phyloP scores from a whole-genome alignment of 768 basidiomycete genomes.

The Xerocomus potaroensis region DNA sequence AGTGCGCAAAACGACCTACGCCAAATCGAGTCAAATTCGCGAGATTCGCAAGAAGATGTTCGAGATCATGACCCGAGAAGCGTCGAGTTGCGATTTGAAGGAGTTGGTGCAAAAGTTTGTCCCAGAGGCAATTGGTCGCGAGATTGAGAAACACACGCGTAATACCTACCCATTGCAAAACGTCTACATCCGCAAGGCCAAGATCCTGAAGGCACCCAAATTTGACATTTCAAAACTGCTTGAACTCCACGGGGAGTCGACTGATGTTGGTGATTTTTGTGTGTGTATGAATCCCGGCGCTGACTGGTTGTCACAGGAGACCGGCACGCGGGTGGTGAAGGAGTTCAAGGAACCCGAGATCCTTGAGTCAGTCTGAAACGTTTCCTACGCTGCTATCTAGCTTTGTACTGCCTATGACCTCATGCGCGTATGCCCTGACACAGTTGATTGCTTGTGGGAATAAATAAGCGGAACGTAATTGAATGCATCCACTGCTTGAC shows the following conservation, averaged over 20 bases:
- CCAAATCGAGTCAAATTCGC: constrained; percentile 88
- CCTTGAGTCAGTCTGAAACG: constrained; percentile 80
- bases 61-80: constrained; percentile 96
- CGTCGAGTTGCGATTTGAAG: constrained; percentile 93
- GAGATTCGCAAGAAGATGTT: constrained; percentile 99
- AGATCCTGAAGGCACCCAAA: constrained; percentile 97
- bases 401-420: constrained; percentile 37
- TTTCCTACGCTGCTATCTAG: constrained; percentile 29
- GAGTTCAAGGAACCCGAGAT: constrained; percentile 99
- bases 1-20: constrained; percentile 99
- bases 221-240: constrained; percentile 94
- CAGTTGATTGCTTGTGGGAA: background rate
- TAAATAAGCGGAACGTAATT: constrained; percentile 20
- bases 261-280: constrained; percentile 59
- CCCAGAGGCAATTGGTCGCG: constrained; percentile 96
- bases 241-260: constrained; percentile 94
- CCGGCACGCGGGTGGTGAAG: constrained; percentile 88
- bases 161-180: constrained; percentile 99
- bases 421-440: constrained; percentile 26
- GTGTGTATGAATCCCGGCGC: background rate
- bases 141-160: constrained; percentile 97
- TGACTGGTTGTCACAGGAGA: constrained; percentile 56
- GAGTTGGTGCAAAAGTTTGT: constrained; percentile 98
- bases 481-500: background rate
- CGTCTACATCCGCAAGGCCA: constrained; percentile 98